Conservation (phyloP, 495 filamentous ascomycete species). For the Talaromyces liani region DNA sequence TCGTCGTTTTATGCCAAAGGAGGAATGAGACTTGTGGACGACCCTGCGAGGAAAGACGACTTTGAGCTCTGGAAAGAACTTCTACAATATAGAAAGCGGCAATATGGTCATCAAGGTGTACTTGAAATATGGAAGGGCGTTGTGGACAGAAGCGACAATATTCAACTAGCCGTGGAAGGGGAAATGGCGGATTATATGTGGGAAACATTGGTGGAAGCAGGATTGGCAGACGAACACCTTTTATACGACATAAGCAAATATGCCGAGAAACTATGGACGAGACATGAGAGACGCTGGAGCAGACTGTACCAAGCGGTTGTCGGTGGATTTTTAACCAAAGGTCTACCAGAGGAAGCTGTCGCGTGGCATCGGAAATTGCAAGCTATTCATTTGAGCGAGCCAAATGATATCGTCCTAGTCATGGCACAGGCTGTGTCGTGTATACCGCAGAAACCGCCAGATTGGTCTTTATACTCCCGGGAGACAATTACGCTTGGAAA, state of each 20-base stretch:
- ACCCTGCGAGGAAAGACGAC: constrained; percentile 38
- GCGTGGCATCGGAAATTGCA: constrained; percentile 41
- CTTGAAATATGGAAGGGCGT: constrained; percentile 57
- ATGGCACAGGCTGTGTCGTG: constrained; percentile 21
- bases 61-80: constrained; percentile 59
- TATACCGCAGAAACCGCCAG: constrained; percentile 4
- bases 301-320: constrained; percentile 44
- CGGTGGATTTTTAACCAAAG: constrained; percentile 32
- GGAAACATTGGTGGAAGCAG: constrained; percentile 45
- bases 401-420: constrained; percentile 30
- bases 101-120: constrained; percentile 53
- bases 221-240: constrained; percentile 36
- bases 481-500: constrained; percentile 10
- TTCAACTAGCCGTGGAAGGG: constrained; percentile 40
- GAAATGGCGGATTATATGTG: constrained; percentile 48
- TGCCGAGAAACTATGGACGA: constrained; percentile 42
- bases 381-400: constrained; percentile 18
- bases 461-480: background rate
- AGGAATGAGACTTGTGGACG: constrained; percentile 46
- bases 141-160: constrained; percentile 31
- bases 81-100: constrained; percentile 50
- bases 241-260: constrained; percentile 47
- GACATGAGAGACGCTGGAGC: constrained; percentile 34
- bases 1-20: constrained; percentile 30
- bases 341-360: constrained; percentile 28